Percentiles rank a stretch among this genome's conserved stretches.
Conservation (phyloP, 257 asterid genomes). For the Scutellaria minor region DNA sequence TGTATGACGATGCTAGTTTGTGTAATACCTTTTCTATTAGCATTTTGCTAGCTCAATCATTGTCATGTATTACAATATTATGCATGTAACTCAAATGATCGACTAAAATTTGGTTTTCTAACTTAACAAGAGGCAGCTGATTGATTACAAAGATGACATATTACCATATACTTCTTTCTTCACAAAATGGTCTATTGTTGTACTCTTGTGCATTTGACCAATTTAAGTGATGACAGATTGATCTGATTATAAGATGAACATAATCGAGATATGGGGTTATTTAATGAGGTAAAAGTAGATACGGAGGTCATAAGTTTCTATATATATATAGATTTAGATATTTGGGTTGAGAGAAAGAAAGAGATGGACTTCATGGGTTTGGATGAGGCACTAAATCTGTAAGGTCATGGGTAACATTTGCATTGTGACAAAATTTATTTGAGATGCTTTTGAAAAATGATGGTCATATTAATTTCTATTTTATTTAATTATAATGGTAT, state of each 20-base stretch:
- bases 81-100: constrained; percentile 15
- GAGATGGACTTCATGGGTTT: neutral
- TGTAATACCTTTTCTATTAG: constrained; percentile 1
- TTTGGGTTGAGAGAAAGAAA: no score
- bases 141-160: constrained; percentile 9
- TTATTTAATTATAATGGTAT: neutral
- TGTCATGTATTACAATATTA: neutral
- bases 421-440: neutral
- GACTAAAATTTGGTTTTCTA: neutral
- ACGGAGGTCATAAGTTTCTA: no score
- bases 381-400: neutral
- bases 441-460: constrained; percentile 7
- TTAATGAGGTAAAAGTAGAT: neutral
- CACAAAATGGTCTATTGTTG: neutral
- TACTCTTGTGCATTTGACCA: neutral
- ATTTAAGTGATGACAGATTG: neutral
- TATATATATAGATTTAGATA: no score
- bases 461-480: neutral
- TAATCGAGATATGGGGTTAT: neutral
- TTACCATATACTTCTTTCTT: neutral
- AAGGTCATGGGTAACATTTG: neutral
- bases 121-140: constrained; percentile 3
- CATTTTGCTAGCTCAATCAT: constrained; percentile 4
- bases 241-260: constrained; percentile 11
- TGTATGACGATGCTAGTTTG: neutral